Base-by-base conservation (phyloP, 1,284 basidiomycete genomes). In the Irpex sp. region DNA sequence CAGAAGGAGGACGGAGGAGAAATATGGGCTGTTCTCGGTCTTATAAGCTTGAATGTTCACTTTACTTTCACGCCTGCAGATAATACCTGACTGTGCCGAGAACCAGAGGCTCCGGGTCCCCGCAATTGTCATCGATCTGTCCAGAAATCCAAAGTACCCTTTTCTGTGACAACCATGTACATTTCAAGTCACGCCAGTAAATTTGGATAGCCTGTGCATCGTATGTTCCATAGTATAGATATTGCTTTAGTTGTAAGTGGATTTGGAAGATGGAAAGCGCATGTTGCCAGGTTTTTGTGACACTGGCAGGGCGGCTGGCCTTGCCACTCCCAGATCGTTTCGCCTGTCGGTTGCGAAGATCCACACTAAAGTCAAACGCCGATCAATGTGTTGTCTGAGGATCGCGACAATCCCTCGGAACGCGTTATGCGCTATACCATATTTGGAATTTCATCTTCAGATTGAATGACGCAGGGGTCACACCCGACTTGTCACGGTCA, bases 321-420 rank as follows among this genome's bases (percentile, higher is more conserved):
- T 26, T 2, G 26, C 26, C 26, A 26, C 26, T 26, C 26, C 4
- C 26, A 26, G 26, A 26, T 26, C 26, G 26, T 26, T 26, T 26
- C 39, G 39, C 39, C 39, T 50, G 49, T 21, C 15, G 19, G 43
- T n/a, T 50, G 49, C 19, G 49, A 50, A 50, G 49, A 50, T 50
- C 49, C 15, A 17, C 49, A 21, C 53, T 13, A 55, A 13, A 35
- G 53, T 26, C 53, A 55, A 55, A 35, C 53, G 53, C 53, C 53
- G 53, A 55, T 55, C 53, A 55, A 35, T 26, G 21, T 33, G 53
- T 55, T 55, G 53, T 55, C 33, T 55, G 53, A 55, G 53, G 53
- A 55, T 55, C 53, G 15, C 53, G 53, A 55, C 31, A 55, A 55
- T 55, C 53, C 21, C n/a, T 35, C 15, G 31, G 17, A 15, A 17